Evolutionary conservation across 2,329 filamentous ascomycete species (phyloP).

Genomic region (Acrocalymma vagum): DNA sequence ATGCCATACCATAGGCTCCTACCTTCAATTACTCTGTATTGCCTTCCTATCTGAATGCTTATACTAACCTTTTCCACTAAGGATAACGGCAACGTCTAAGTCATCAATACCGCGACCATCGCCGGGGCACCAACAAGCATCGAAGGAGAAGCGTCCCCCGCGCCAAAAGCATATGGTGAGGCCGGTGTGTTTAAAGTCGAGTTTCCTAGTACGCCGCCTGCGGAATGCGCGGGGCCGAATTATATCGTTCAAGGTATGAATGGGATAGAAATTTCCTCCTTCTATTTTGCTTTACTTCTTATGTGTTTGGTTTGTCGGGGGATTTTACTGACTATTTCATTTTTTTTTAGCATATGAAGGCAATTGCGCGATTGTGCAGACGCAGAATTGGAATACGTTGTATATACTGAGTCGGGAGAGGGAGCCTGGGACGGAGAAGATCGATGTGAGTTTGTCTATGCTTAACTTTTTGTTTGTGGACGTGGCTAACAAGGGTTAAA

Average conservation of each 20-base stretch:
- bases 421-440: constrained; percentile 22
- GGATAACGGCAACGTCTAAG: constrained; percentile 32
- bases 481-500: neutral
- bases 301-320: neutral
- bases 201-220: constrained; percentile 26
- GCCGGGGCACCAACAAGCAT: constrained; percentile 23
- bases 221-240: constrained; percentile 33
- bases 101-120: constrained; percentile 30
- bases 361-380: constrained; percentile 39
- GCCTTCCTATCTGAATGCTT: neutral
- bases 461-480: too few species aligned
- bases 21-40: neutral
- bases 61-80: constrained; percentile 5
- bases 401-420: constrained; percentile 35
- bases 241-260: constrained; percentile 40
- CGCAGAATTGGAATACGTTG: constrained; percentile 36
- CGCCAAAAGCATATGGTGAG: constrained; percentile 25
- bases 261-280: too few species aligned
- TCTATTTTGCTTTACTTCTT: too few species aligned
- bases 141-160: constrained; percentile 31
- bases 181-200: constrained; percentile 32
- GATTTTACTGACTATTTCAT: too few species aligned
- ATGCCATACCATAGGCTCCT: too few species aligned
- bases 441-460: constrained; percentile 28
- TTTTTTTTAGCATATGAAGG: constrained; percentile 24